Evolutionary conservation across 148 eudicot species (phyloP).

Genomic region (Pharnaceum exiguum): DNA sequence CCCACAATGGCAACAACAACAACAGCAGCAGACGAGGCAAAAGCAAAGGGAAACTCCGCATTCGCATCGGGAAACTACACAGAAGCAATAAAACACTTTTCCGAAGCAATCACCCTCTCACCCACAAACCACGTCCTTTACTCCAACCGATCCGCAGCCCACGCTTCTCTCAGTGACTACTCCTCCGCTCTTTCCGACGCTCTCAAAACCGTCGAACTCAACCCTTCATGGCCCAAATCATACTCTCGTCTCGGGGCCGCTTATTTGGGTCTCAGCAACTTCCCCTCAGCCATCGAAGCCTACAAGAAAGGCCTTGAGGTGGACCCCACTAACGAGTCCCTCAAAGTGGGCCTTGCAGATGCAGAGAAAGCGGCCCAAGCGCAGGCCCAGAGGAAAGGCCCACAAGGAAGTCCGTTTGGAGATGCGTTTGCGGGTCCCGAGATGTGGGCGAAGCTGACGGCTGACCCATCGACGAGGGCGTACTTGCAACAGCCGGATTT

Average conservation of each 20-base stretch:
- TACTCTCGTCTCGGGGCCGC: constrained; percentile 87
- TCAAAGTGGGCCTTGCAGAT: constrained; percentile 66
- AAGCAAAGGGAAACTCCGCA: constrained; percentile 93
- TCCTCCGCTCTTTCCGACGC: constrained; percentile 74
- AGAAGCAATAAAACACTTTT: constrained; percentile 73
- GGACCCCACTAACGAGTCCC: constrained; percentile 67
- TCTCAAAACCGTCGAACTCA: constrained; percentile 67
- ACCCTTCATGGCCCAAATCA: constrained; percentile 79
- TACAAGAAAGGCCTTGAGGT: constrained; percentile 73
- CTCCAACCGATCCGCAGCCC: constrained; percentile 87
- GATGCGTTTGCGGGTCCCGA: constrained; percentile 87
- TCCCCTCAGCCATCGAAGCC: constrained; percentile 48
- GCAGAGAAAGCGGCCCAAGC: constrained; percentile 39
- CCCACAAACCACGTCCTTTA: constrained; percentile 84
- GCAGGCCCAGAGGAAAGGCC: background rate
- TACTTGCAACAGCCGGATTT: constrained; percentile 75
- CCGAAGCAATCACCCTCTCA: constrained; percentile 63
- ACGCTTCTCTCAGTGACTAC: constrained; percentile 61
- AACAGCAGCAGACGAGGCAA: constrained; percentile 86
- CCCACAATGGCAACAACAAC: background rate
- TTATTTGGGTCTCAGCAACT: constrained; percentile 41
- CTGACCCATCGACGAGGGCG: constrained; percentile 61
- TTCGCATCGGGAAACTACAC: constrained; percentile 65
- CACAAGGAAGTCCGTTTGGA: constrained; percentile 64
- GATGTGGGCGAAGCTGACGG: constrained; percentile 90